These are phyloP conservation scores for Ophiostoma perfectum DNA, from an alignment of 2,329 filamentous ascomycete genomes.

Conservation along the genomic window DNA sequence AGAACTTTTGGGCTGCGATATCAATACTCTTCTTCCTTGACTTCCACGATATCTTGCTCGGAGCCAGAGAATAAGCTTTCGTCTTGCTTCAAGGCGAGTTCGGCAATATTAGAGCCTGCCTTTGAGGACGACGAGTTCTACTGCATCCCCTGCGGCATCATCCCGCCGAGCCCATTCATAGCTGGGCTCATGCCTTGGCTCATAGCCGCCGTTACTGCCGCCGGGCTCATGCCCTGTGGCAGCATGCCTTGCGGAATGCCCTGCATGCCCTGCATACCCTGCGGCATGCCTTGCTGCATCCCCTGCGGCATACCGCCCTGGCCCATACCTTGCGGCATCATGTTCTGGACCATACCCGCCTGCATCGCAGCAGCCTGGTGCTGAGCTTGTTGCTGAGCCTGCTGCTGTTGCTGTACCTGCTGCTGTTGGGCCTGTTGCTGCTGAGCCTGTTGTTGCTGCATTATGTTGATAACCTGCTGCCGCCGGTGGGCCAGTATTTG, in stretches of 20 bases:
- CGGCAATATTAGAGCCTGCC: too few relatives aligned
- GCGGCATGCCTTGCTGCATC: slow-evolving; percentile 19
- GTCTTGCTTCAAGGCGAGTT: too few relatives aligned
- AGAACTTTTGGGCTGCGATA: too few relatives aligned
- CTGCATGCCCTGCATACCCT: slow-evolving; percentile 24
- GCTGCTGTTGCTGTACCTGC: slow-evolving; percentile 32
- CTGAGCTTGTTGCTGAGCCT: slow-evolving; percentile 21
- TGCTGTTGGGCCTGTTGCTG: slow-evolving; percentile 37
- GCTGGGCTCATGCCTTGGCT: slow-evolving; percentile 21
- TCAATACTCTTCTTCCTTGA: too few relatives aligned
- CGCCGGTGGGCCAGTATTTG: slow-evolving; percentile 29
- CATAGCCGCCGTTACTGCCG: slow-evolving; percentile 19
- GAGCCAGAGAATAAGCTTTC: too few relatives aligned
- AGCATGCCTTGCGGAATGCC: slow-evolving; percentile 24
- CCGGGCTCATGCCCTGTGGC: slow-evolving; percentile 21
- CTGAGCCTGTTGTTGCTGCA: slow-evolving; percentile 5
- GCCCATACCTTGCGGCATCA: slow-evolving; percentile 19
- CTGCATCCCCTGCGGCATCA: slow-evolving; percentile 47
- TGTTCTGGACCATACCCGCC: slow-evolving; percentile 21
- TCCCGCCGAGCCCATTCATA: slow-evolving; percentile 44
- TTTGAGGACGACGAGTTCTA: slow-evolving; percentile 12
- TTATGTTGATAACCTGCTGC: slow-evolving; percentile 20
- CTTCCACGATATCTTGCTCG: too few relatives aligned
- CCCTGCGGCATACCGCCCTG: slow-evolving; percentile 16
- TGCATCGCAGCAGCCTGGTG: slow-evolving; percentile 21